Evolutionary conservation across 768 basidiomycete species (phyloP), one percentile per base, ranked within the genome.

Genomic region (Lentinus tigrinus): DNA sequence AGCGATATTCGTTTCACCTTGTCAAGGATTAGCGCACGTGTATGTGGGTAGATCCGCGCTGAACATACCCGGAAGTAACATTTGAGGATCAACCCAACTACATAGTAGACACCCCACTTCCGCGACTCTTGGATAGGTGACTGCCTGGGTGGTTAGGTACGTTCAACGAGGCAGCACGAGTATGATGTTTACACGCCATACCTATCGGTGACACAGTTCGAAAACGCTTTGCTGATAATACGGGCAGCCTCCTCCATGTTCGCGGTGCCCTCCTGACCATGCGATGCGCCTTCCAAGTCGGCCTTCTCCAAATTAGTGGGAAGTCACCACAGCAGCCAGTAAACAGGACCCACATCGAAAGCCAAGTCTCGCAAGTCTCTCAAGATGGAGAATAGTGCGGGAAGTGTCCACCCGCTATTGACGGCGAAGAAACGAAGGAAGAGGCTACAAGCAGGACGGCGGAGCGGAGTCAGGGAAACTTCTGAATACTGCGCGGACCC

Each of bases 101-200:
- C 84, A 66, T 94, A 92, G 74, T 98, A 98, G 2, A 95, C 82
- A 0, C 94, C 87, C 93, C 94, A 90, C 76, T 91, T 91, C 65
- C 93, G 77, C 38, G 89, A 88, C 72, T 91, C 81, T 27, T 84
- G 78, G 48, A 85, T 73, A 17, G 87, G 83, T n/a, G 89, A 89
- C 37, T 77, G 82, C 62, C 90, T 88, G 19, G 24, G 27, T 46
- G 28, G 13, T 23, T 40, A 46, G 3, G 28, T 31, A 44, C 43
- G 17, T 11, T 23, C 1, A 34, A 27, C 14, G 39, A 11, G 6
- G 28, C 16, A 31, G 40, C 13, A 36, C 49, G 34, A 28, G 62
- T 34, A 3, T 3, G 51, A 10, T 31, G 7, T 40, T 13, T 9
- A 14, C 36, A n/a, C 60, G 26, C 50, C 77, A 52, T 57, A 86